Conservation (phyloP, 108 stramenopile genomes). For the Pinguiococcus pyrenoidosus region DNA sequence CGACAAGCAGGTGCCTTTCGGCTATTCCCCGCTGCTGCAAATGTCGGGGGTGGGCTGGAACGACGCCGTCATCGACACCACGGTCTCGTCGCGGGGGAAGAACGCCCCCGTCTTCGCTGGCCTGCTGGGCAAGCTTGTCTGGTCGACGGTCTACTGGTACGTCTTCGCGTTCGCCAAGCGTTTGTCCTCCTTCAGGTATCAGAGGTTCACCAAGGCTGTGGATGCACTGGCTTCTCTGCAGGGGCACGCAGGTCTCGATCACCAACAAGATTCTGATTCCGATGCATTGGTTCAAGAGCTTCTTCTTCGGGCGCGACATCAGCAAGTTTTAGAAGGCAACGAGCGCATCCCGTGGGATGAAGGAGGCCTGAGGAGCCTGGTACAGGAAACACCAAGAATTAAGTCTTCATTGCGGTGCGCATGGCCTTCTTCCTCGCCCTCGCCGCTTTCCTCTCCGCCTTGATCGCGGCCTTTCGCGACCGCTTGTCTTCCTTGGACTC, state of each 20-base stretch:
- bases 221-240: too few species aligned
- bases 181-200: constrained; percentile 12
- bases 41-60: too few species aligned
- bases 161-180: constrained; percentile 44
- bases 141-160: constrained; percentile 63
- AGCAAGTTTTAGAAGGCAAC: constrained; percentile 53
- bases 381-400: too few species aligned
- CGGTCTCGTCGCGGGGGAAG: too few species aligned
- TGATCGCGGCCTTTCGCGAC: constrained; percentile 58
- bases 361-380: too few species aligned
- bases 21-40: too few species aligned
- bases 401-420: too few species aligned
- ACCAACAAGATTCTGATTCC: constrained; percentile 75
- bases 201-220: neutral
- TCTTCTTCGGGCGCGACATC: constrained; percentile 81
- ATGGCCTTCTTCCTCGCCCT: constrained; percentile 71
- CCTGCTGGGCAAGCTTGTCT: constrained; percentile 48
- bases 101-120: constrained; percentile 38
- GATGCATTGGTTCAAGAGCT: constrained; percentile 90
- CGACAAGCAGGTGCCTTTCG: too few species aligned
- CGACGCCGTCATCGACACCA: too few species aligned
- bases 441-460: constrained; percentile 61
- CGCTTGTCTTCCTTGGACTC: constrained; percentile 72
- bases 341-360: too few species aligned
- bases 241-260: too few species aligned